A percentile compares a stretch with the other conserved stretches of the same genome.
Conservation (phyloP, 257 asterid species). For the Anisodus acutangulus region DNA sequence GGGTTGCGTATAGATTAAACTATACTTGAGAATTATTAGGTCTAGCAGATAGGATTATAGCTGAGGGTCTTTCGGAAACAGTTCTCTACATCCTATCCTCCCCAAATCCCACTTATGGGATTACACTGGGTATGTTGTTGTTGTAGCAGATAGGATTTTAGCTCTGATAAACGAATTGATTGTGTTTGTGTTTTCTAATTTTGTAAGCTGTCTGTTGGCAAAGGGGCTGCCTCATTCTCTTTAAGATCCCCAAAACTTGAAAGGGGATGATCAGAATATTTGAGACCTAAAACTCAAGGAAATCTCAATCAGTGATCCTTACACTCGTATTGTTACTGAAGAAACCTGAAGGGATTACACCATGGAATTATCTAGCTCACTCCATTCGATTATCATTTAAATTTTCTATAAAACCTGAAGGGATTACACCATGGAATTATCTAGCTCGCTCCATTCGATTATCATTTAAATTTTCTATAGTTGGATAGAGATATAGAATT, state of each 20-base stretch:
- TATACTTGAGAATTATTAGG: not conserved
- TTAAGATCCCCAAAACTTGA: not conserved
- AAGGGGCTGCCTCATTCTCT: not conserved
- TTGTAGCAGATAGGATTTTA: not conserved
- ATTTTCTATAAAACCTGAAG: not conserved
- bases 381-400: not conserved
- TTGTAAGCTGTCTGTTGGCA: not conserved
- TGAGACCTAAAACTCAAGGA: not conserved
- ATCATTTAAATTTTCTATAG: not conserved
- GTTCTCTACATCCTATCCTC: too few relatives aligned
- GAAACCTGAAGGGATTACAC: not conserved
- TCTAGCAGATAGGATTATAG: not conserved
- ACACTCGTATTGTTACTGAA: not conserved
- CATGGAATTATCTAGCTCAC: too few relatives aligned
- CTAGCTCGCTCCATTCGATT: not conserved
- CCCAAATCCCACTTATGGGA: too few relatives aligned
- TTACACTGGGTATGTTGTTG: not conserved
- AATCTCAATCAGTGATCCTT: not conserved
- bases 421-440: not conserved
- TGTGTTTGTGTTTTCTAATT: not conserved
- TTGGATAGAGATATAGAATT: not conserved
- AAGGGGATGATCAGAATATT: not conserved
- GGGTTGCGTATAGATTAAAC: not conserved
- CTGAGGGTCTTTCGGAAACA: too few relatives aligned
- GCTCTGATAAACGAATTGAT: not conserved